Evolutionary conservation across 495 filamentous ascomycete species (phyloP), one percentile per base, ranked within the genome.

Genomic region (Xylaria nigripes): DNA sequence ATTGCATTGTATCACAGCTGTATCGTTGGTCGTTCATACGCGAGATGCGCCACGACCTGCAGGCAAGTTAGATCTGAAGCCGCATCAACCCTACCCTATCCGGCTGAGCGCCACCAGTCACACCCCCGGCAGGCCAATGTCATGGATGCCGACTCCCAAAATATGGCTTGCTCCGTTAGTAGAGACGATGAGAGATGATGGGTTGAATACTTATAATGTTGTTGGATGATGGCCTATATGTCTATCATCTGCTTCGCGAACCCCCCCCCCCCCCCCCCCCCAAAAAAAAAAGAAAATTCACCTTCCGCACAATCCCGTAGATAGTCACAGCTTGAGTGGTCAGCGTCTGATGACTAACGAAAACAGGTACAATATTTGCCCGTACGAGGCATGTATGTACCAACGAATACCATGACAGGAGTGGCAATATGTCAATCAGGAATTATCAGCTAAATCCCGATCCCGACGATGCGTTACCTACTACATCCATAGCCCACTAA

Each of bases 51-150:
- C n/a, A 18, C 43, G 43, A 24, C 51, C 51, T 44, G 51, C 51
- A 53, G 30, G 25, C 29, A 36, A 38, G 46, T 48, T 30, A 48
- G 51, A 45, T 53, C 51, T 38, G 30, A 40, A 53, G 51, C 36
- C 36, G 51, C 43, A 53, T 53, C 51, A 46, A 30, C 43, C 32
- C 42, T 44, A 43, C 27, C 51, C 16, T 40, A 34, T 40, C 43
- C 30, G 22, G 42, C 51, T 46, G 43, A 53, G 43, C 51, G 43
- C 36, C 15, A 53, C 40, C 40, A 44, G 30, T 41, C 29, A 46
- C 16, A 30, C 30, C 34, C 32, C 45, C 22, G 23, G 5, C 29
- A 42, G 16, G 22, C 15, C 24, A 32, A 43, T 38, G 19, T 30
- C 5, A 41, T 41, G 25, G 21, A 16, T 15, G n/a, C 32, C 25